Evolutionary conservation across 768 basidiomycete species (phyloP), one percentile per base, ranked within the genome.

Genomic region (Phlebiopsis flavidoalba): DNA sequence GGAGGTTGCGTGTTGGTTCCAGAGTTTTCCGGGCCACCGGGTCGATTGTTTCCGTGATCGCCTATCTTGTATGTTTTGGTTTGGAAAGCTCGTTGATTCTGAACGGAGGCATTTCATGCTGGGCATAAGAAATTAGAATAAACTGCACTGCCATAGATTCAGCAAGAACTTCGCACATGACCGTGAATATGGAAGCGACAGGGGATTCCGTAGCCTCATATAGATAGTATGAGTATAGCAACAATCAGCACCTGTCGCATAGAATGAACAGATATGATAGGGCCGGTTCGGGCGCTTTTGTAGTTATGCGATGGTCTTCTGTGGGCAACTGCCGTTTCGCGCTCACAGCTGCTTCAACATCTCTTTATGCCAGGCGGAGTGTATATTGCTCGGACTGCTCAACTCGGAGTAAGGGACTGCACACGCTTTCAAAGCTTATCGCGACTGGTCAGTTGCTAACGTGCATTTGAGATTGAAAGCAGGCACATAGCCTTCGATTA

Each of bases 311-410:
- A n/a, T n/a, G n/a, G n/a, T n/a, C n/a, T n/a, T n/a, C n/a, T n/a
- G n/a, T n/a, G n/a, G n/a, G n/a, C n/a, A n/a, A n/a, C n/a, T n/a
- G 94, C 0, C 97, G 97, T 68, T 98, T 96, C 33, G 91, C 92
- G 65, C 96, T 84, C 22, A 97, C 97, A 99, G 77, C 64, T 91
- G 85, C 75, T 98, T 98, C 58, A 99, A 77, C 92, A 98, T 95
- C 69, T 99, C 97, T 73, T 95, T 94, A n/a, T n/a, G 24, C 93
- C 95, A 3, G 91, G n/a, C 92, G 21, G 88, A 85, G 24, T 81
- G n/a, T n/a, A n/a, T n/a, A n/a, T n/a, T 8, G 91, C 81, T 22
- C 83, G 79, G 36, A 7, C 87, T 78, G 56, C 80, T 84, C 59
- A 88, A 72, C n/a, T n/a, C n/a, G n/a, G n/a, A n/a, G n/a, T n/a